Base-by-base conservation (phyloP, 805 yeast species). In the Priceomyces castillae region DNA sequence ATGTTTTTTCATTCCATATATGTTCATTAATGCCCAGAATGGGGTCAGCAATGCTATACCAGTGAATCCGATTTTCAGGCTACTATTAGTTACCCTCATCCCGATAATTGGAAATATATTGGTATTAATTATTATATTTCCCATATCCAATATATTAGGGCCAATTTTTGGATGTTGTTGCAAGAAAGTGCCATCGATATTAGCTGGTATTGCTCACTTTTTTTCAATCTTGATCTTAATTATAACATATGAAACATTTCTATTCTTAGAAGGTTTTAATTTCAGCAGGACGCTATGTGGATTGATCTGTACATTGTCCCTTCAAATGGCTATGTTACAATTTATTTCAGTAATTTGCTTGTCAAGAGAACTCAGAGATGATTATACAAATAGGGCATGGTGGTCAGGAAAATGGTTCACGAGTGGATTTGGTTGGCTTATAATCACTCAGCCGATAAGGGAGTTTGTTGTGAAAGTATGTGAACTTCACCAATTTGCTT, bases 11-110 rank as follows among this genome's bases (percentile, higher is more conserved):
- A 65, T 82, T 41, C 90, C 96, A 0, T 92, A 80, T 62, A 71
- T 82, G 41, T 92, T 86, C 56, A 83, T 86, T 55, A 90, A 90
- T 63, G 74, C 96, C 1, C 97, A 89, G 67, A 87, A 83, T 26
- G 97, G 97, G 23, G 96, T 89, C 0, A 25, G 26, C 17, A 41
- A 47, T 7, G 57, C 58, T 48, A 53, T 38, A 53, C 64, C 41
- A 66, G 77, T n/a, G 49, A 64, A 44, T 70, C 77, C 92, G 0
- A 56, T 86, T 0, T 49, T 84, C 10, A 73, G 97, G 44, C 61
- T 92, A 23, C 57, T 75, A 2, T 64, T 89, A 12, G 62, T 82
- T 3, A 66, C 76, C 0, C 40, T 76, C 28, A 50, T 71, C 1
- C 89, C 90, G 1, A 62, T 81, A 14, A 19, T 71, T 1, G 46